Conservation (phyloP, 345 rosid species). For the Bruguiera gymnorhiza region DNA sequence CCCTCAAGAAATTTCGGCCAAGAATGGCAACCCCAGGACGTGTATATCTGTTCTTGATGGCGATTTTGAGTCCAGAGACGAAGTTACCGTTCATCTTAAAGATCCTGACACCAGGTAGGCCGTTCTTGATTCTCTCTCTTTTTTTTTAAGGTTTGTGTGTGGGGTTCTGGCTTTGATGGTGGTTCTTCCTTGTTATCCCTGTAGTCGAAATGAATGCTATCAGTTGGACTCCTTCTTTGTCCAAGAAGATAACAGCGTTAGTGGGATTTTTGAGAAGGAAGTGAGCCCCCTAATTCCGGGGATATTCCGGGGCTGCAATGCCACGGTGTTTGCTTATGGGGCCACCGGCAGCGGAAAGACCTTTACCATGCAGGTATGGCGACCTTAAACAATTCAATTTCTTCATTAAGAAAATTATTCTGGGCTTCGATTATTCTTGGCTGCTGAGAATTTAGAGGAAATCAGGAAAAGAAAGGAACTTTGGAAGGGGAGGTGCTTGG, state of each 20-base stretch:
- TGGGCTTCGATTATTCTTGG: background rate
- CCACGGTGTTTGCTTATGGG: constrained; percentile 87
- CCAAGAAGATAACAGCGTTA: constrained; percentile 56
- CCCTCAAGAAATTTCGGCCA: constrained; percentile 42
- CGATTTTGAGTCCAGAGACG: constrained; percentile 27
- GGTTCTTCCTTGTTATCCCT: constrained; percentile 7
- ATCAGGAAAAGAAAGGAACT: background rate
- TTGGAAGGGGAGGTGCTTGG: background rate
- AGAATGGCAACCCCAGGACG: constrained; percentile 22
- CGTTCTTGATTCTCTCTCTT: background rate
- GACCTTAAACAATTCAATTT: background rate
- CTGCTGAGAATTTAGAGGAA: background rate
- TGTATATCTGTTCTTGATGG: constrained; percentile 51
- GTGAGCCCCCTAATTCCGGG: constrained; percentile 63
- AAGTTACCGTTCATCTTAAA: constrained; percentile 63
- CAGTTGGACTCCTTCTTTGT: constrained; percentile 76
- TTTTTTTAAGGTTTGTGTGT: background rate
- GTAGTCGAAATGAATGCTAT: constrained; percentile 73
- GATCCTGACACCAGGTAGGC: constrained; percentile 68
- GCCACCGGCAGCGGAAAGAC: constrained; percentile 98
- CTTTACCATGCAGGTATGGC: constrained; percentile 79
- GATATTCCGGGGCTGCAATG: constrained; percentile 63
- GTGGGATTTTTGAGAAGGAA: constrained; percentile 64
- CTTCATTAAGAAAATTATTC: background rate
- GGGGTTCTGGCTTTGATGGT: background rate